Conservation (phyloP, 2,329 filamentous ascomycete genomes). For the Thelonectria blattea region DNA sequence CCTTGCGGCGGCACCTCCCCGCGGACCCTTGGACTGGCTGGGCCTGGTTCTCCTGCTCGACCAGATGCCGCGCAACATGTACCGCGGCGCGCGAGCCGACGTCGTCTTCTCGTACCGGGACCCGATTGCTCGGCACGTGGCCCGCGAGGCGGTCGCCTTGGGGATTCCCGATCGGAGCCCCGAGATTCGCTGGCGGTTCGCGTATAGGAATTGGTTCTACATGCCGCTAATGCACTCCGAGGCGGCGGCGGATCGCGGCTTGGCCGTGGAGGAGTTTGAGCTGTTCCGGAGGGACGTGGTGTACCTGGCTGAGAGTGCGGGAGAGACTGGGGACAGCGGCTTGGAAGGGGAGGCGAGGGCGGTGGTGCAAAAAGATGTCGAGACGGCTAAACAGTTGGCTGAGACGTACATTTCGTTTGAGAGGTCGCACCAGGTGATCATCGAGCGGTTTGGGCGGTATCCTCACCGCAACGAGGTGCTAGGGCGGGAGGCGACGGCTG, state of each 20-base stretch:
- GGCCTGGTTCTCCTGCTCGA: constrained; percentile 64
- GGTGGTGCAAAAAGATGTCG: constrained; percentile 36
- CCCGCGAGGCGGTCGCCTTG: constrained; percentile 43
- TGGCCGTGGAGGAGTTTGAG: constrained; percentile 41
- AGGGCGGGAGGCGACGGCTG: constrained; percentile 54
- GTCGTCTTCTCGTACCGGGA: constrained; percentile 63
- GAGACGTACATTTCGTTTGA: constrained; percentile 43
- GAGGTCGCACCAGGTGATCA: constrained; percentile 55
- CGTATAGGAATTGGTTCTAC: constrained; percentile 61
- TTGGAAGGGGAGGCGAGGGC: constrained; percentile 37
- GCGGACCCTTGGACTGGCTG: constrained; percentile 48
- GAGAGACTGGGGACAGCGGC: constrained; percentile 25
- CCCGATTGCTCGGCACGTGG: constrained; percentile 55
- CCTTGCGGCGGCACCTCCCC: constrained; percentile 36
- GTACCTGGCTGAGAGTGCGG: constrained; percentile 37
- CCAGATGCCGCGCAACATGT: constrained; percentile 67
- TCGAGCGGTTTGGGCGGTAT: constrained; percentile 63
- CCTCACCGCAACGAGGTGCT: constrained; percentile 62
- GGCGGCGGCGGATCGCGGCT: constrained; percentile 51
- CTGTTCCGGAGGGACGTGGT: constrained; percentile 44
- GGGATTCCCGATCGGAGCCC: constrained; percentile 39
- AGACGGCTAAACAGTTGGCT: constrained; percentile 36
- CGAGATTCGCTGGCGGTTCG: constrained; percentile 43
- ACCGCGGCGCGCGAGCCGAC: constrained; percentile 53
- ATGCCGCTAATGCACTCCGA: constrained; percentile 68